Base-by-base conservation (phyloP, 768 basidiomycete genomes). In the Russula sp. region DNA sequence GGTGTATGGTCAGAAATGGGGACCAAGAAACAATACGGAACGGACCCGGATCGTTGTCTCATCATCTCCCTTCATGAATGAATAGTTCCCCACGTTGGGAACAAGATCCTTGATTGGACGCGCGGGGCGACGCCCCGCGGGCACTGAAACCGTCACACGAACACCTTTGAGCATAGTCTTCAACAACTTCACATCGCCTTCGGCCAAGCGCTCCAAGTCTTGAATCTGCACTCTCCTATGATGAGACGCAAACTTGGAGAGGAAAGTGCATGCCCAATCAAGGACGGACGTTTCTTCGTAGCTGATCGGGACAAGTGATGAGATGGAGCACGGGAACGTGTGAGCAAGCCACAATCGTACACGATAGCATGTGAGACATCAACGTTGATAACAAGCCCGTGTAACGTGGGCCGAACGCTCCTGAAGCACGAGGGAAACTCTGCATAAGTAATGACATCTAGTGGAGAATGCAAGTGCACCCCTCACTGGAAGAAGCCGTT, bases 401-500 rank as follows among this genome's bases (percentile, higher is more conserved):
- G 56, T 6, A 55, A 18, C 1, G 62, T 58, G 14, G 65, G 65
- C 9, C 65, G 43, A 22, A 65, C 62, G n/a, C 61, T 64, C 65
- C 65, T 65, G 45, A 29, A 41, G 8, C 34, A 57, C 47, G 41
- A 41, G 36, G 32, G 14, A 58, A 53, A 29, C 29, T 22, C 25
- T 22, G 5, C 22, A 22, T 63, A 52, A 65, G 48, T 6, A 22
- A 54, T 8, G 1, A 4, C 11, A 39, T 38, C 16, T 20, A 20
- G 35, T 10, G 32, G 13, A 18, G 32, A 32, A 4, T 4, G 35
- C 20, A 34, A 2, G 18, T 29, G 52, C 5, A 16, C 47, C 3
- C 25, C 65, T n/a, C 38, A 65, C 65, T 65, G 65, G 8, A 65
- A 65, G 43, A 54, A 65, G 16, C 65, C 65, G 5, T 63, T 64